Evolutionary conservation across 2,329 filamentous ascomycete species (phyloP).

Genomic region (Niveomyces coronatus): DNA sequence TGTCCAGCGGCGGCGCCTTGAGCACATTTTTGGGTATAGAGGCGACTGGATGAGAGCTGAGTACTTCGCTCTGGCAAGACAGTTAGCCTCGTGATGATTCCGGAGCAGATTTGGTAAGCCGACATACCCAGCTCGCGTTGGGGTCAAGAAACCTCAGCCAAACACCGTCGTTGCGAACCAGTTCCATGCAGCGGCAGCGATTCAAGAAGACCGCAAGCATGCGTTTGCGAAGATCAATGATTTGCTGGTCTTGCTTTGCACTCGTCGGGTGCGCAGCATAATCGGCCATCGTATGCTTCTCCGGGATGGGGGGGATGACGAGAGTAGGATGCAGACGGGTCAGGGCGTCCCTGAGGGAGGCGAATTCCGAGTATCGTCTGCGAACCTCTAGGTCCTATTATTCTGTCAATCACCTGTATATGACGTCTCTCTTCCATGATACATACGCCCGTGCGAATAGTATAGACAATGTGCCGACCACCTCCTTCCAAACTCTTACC

Average conservation of each 20-base stretch:
- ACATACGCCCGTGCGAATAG: constrained; percentile 80
- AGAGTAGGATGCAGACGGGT: constrained; percentile 89
- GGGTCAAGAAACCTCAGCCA: constrained; percentile 98
- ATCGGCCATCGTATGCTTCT: constrained; percentile 98
- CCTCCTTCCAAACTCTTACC: constrained; percentile 91
- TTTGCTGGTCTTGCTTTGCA: constrained; percentile 93
- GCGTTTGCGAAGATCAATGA: constrained; percentile 91
- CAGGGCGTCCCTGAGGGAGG: constrained; percentile 77
- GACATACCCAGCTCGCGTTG: constrained; percentile 88
- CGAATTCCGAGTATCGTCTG: constrained; percentile 92
- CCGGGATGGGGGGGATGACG: constrained; percentile 91
- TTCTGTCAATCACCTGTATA: constrained; percentile 7
- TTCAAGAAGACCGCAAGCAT: constrained; percentile 97
- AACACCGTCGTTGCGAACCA: constrained; percentile 83
- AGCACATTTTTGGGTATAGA: constrained; percentile 90
- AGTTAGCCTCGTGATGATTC: constrained; percentile 14
- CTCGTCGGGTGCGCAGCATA: constrained; percentile 97
- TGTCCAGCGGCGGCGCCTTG: constrained; percentile 88
- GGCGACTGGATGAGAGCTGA: constrained; percentile 80
- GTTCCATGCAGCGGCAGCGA: constrained; percentile 83
- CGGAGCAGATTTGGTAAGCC: not conserved
- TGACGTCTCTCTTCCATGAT: constrained; percentile 6
- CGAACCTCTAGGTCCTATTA: constrained; percentile 84
- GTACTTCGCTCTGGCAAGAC: constrained; percentile 69
- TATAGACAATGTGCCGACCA: constrained; percentile 92